phyloP scores from a whole-genome alignment of 805 yeast species.

The Pichia sporocuriosa region DNA sequence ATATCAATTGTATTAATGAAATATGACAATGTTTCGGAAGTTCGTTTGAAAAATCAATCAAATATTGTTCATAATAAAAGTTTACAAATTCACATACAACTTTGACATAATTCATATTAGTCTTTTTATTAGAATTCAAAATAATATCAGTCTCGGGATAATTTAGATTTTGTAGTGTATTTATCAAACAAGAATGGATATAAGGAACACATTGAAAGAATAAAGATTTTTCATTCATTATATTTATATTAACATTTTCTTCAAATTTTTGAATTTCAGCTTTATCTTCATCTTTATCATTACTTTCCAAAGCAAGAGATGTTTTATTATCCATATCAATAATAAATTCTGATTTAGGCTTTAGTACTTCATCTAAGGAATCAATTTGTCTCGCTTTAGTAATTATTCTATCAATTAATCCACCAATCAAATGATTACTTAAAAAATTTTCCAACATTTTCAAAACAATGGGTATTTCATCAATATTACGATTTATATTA shows the following conservation, averaged over 20 bases:
- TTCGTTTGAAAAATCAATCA: constrained; percentile 29
- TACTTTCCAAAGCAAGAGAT: too few relatives aligned
- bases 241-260: constrained; percentile 18
- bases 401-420: constrained; percentile 28
- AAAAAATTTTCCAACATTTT: constrained; percentile 31
- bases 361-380: constrained; percentile 12
- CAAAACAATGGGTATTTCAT: constrained; percentile 30
- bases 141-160: constrained; percentile 24
- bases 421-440: constrained; percentile 31
- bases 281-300: constrained; percentile 22
- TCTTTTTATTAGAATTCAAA: constrained; percentile 2
- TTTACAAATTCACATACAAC: constrained; percentile 28
- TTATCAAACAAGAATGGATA: constrained; percentile 24
- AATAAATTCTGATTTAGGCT: background rate
- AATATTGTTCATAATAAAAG: constrained; percentile 30
- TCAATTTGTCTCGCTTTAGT: constrained; percentile 30
- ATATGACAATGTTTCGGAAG: constrained; percentile 30
- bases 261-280: constrained; percentile 1
- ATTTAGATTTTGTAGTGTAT: constrained; percentile 18
- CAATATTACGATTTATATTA: constrained; percentile 13
- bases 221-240: constrained; percentile 29
- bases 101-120: constrained; percentile 26
- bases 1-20: constrained; percentile 26
- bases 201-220: constrained; percentile 33
- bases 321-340: too few relatives aligned